A percentile compares a stretch with the other conserved stretches of the same genome.
phyloP scores from a whole-genome alignment of 1,284 basidiomycete genomes.

The Trametes versicolor region DNA sequence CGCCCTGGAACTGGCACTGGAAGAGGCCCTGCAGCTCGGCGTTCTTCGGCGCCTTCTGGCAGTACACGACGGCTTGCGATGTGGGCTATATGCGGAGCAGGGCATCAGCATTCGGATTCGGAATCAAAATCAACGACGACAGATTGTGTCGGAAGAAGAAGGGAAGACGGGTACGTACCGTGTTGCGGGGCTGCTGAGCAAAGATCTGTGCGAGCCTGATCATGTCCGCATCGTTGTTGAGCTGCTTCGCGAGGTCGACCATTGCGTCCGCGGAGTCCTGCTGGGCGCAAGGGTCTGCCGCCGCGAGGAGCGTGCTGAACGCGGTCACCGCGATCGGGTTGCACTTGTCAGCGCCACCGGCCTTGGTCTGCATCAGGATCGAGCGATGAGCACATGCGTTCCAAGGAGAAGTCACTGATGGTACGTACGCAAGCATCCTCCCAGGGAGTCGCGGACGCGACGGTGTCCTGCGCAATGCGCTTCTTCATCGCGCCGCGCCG shows the following conservation, averaged over 20 bases:
- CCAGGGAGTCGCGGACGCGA: conserved; percentile 50
- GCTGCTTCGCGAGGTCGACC: conserved; percentile 65
- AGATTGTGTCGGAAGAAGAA: neutral
- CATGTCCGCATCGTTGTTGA: conserved; percentile 63
- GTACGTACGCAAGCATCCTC: conserved; percentile 48
- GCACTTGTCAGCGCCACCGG: conserved; percentile 63
- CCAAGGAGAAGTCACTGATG: neutral
- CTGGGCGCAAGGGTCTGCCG: conserved; percentile 64
- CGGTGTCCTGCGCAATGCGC: conserved; percentile 51
- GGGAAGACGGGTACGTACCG: conserved; percentile 37
- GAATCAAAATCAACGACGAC: too few species aligned
- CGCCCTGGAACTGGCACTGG: conserved; percentile 53
- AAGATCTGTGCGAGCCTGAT: conserved; percentile 67
- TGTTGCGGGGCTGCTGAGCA: conserved; percentile 63
- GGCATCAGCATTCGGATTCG: neutral
- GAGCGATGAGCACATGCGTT: neutral
- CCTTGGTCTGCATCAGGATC: conserved; percentile 34
- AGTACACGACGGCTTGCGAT: conserved; percentile 48
- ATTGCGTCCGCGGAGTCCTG: conserved; percentile 67
- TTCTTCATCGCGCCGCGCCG: conserved; percentile 36
- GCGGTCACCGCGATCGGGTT: conserved; percentile 60
- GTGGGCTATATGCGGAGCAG: conserved; percentile 43
- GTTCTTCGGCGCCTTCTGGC: conserved; percentile 51
- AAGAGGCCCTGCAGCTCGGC: conserved; percentile 50
- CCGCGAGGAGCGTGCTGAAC: conserved; percentile 61